Conservation (phyloP, 2,329 filamentous ascomycete species). For the Clonostachys solani region DNA sequence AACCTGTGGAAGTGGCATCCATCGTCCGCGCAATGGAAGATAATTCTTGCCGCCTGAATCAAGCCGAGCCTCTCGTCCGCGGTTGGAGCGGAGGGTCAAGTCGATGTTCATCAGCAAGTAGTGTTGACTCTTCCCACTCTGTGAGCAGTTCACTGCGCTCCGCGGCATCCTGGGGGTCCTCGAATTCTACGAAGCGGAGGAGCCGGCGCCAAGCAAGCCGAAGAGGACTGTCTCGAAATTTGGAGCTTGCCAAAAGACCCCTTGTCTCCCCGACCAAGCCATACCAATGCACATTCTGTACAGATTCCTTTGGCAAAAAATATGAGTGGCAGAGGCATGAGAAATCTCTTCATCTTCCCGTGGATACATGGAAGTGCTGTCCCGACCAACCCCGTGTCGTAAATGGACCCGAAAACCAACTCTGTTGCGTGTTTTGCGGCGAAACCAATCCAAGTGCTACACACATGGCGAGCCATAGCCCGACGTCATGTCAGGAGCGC, state of each 20-base stretch:
- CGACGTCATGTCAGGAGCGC: slow-evolving; percentile 7
- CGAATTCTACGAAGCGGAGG: no score
- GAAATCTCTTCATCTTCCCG: slow-evolving; percentile 39
- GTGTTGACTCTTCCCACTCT: slow-evolving; percentile 1
- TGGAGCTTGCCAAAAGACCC: background rate
- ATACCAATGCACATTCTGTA: slow-evolving; percentile 4
- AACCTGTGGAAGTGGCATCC: background rate
- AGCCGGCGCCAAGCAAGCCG: background rate
- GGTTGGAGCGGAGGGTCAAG: no score
- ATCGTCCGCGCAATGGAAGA: background rate
- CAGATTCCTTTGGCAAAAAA: slow-evolving; percentile 2
- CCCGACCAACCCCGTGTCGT: slow-evolving; percentile 10
- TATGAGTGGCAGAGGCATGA: slow-evolving; percentile 34
- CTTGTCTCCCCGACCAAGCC: background rate
- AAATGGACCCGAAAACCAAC: slow-evolving; percentile 8
- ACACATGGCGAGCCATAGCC: slow-evolving; percentile 15
- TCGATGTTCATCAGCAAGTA: background rate
- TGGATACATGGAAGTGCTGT: slow-evolving; percentile 41
- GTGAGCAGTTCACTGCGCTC: slow-evolving; percentile 9
- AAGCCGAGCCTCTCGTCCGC: no score
- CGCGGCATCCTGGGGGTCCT: slow-evolving; percentile 4
- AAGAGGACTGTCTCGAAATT: background rate
- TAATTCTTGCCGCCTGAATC: background rate
- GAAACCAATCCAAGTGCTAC: slow-evolving; percentile 9
- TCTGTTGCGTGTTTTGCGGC: slow-evolving; percentile 16